A percentile compares a stretch with the other conserved stretches of the same genome.
phyloP scores from a whole-genome alignment of 805 yeast genomes.

The Ogataea polymorpha region DNA sequence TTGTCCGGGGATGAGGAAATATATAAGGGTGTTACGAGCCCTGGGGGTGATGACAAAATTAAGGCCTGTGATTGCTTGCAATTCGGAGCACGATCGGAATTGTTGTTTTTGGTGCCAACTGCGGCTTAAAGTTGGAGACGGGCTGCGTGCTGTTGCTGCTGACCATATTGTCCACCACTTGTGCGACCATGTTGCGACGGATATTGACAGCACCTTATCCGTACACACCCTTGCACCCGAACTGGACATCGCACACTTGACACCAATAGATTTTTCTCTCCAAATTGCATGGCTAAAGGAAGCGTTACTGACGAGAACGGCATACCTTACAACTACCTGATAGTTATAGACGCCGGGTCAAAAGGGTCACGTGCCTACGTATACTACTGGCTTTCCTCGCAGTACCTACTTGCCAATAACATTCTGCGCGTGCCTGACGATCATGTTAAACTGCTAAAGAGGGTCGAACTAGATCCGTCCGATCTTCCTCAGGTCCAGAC shows the following conservation, averaged over 20 bases:
- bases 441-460: slow-evolving; percentile 5
- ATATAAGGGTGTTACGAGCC: slow-evolving; percentile 10
- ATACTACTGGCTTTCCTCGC: slow-evolving; percentile 51
- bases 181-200: background rate
- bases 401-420: slow-evolving; percentile 22
- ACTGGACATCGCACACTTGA: background rate
- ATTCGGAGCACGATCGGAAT: slow-evolving; percentile 9
- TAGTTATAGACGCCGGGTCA: slow-evolving; percentile 64
- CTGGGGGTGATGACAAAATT: slow-evolving; percentile 8
- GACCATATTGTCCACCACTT: background rate
- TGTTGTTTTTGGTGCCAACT: background rate
- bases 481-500: slow-evolving; percentile 26
- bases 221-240: background rate
- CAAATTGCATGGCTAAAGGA: slow-evolving; percentile 12
- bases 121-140: background rate
- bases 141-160: background rate
- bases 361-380: slow-evolving; percentile 61
- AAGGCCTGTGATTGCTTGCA: slow-evolving; percentile 8
- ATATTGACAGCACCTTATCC: slow-evolving; percentile 4
- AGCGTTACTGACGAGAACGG: slow-evolving; percentile 37
- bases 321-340: slow-evolving; percentile 56
- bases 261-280: background rate
- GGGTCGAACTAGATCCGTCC: slow-evolving; percentile 6
- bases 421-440: slow-evolving; percentile 6
- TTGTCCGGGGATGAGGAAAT: slow-evolving; percentile 5